Conservation (phyloP, 164 flowering plant genomes). For the Umbellularia californica region DNA sequence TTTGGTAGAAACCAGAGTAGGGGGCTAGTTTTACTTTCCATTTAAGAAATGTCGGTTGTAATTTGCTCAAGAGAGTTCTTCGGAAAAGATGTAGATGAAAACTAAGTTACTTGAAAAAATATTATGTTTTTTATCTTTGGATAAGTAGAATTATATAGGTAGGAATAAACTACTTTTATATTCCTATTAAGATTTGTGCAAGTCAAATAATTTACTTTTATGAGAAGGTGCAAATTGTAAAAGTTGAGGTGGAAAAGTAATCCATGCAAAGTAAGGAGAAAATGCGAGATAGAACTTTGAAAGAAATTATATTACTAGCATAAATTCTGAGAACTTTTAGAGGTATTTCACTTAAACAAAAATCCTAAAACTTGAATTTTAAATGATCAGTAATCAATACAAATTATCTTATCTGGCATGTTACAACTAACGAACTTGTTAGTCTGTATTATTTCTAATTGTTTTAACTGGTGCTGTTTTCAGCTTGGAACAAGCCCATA, state of each 20-base stretch:
- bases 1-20: too few relatives aligned
- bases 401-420: background rate
- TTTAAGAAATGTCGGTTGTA: too few relatives aligned
- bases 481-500: conserved; percentile 95
- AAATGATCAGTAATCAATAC: background rate
- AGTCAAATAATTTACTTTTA: background rate
- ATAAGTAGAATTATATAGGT: too few relatives aligned
- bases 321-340: background rate
- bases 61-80: background rate
- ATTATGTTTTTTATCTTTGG: too few relatives aligned
- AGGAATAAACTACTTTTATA: background rate
- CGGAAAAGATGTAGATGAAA: too few relatives aligned
- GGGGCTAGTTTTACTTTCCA: background rate
- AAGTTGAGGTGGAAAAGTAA: too few relatives aligned
- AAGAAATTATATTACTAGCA: background rate
- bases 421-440: background rate
- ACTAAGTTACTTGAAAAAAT: too few relatives aligned
- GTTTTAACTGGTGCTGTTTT: background rate
- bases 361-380: background rate
- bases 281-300: background rate
- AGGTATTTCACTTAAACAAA: too few relatives aligned
- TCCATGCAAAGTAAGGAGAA: too few relatives aligned
- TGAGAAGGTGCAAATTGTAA: too few relatives aligned
- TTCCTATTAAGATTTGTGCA: background rate
- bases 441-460: background rate